These are phyloP conservation scores for Sporothrix pallida DNA, from an alignment of 2,329 filamentous ascomycete species.

Conservation along the genomic window DNA sequence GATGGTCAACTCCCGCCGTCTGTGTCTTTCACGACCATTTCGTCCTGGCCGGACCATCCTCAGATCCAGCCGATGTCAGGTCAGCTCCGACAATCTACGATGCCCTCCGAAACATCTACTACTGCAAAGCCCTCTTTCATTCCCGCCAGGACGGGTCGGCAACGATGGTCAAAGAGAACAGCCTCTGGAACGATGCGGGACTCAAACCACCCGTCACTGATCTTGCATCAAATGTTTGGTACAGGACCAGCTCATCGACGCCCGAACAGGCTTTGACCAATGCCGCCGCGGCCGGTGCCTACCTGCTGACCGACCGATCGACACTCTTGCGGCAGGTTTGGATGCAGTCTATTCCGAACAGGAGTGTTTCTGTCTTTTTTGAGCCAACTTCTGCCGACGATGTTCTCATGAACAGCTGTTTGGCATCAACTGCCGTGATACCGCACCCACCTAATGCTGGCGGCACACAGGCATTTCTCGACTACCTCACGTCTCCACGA, in stretches of 20 bases:
- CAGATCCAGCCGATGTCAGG: background rate
- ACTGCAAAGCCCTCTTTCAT: background rate
- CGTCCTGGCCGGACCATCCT: background rate
- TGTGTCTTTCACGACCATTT: slow-evolving; percentile 16
- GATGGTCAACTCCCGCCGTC: background rate
- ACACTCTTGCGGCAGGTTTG: background rate
- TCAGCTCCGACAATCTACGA: background rate
- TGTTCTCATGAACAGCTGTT: slow-evolving; percentile 2
- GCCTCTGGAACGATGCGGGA: background rate
- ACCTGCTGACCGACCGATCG: background rate
- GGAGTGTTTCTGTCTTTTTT: background rate
- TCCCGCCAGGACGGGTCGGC: background rate
- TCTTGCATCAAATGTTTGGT: background rate
- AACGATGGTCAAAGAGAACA: background rate
- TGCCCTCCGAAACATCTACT: background rate
- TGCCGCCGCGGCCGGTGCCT: background rate
- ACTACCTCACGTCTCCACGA: background rate
- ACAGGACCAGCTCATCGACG: background rate
- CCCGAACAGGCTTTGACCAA: background rate
- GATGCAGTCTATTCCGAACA: background rate
- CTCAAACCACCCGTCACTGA: background rate
- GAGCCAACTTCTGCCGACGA: background rate
- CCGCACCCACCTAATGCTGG: background rate
- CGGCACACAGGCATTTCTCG: background rate
- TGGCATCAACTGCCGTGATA: background rate